Evolutionary conservation across 371 early-diverging fungal genomes (phyloP).

Genomic region (Batkoa obscura): DNA sequence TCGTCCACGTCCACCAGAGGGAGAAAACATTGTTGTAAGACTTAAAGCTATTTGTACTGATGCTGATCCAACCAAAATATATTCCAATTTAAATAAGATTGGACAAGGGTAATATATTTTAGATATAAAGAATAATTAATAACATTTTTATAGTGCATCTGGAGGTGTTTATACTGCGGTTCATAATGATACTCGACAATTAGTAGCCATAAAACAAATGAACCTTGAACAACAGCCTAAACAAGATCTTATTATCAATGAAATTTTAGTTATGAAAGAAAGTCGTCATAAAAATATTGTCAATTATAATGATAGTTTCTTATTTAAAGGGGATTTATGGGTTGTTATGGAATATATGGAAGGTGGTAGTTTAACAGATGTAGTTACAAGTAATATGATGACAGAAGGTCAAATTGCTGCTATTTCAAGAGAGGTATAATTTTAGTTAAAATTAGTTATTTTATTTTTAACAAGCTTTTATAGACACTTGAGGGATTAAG

Average conservation of each 20-base stretch:
- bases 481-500: slow-evolving; percentile 69
- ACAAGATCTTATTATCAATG: slow-evolving; percentile 91
- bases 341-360: slow-evolving; percentile 96
- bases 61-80: slow-evolving; percentile 63
- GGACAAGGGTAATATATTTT: slow-evolving; percentile 59
- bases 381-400: slow-evolving; percentile 81
- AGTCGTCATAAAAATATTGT: slow-evolving; percentile 86
- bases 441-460: neutral
- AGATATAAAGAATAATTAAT: slow-evolving; percentile 1
- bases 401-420: slow-evolving; percentile 88
- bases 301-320: slow-evolving; percentile 84
- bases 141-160: slow-evolving; percentile 42
- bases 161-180: slow-evolving; percentile 83
- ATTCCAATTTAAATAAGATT: slow-evolving; percentile 70
- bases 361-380: slow-evolving; percentile 83
- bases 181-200: slow-evolving; percentile 34
- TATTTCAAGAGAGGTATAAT: slow-evolving; percentile 56
- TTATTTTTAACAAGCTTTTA: neutral
- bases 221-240: slow-evolving; percentile 87
- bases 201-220: slow-evolving; percentile 92
- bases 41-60: slow-evolving; percentile 73
- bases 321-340: slow-evolving; percentile 76
- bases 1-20: slow-evolving; percentile 10
- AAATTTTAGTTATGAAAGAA: slow-evolving; percentile 87
- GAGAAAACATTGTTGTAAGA: slow-evolving; percentile 60